Base-by-base conservation (phyloP, 805 yeast genomes). In the Saccharomycopsis schoenii region DNA sequence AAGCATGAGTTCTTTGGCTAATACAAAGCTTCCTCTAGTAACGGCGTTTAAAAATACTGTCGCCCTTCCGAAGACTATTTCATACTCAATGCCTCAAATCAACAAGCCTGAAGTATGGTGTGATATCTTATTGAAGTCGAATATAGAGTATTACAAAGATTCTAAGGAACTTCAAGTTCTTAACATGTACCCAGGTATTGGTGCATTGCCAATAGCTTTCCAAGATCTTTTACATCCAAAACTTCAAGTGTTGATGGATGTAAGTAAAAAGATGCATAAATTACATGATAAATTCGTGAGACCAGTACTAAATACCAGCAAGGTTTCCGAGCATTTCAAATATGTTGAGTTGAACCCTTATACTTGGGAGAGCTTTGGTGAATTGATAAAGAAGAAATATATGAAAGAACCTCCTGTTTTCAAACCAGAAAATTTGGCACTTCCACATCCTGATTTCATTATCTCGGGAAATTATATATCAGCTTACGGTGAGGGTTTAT, bases 191-290 rank as follows among this genome's bases (percentile, higher is more conserved):
- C 75, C 87, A 0, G 85, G 87, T 1, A 76, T 79, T 39, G 83
- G 88, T 4, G 73, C 84, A 1, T 81, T 86, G 66, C 80, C 92
- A 0, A 75, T 84, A 0, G 80, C 84, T 64, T 67, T 92, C n/a
- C 77, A 88, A 69, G 77, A 83, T 59, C 75, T 74, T 37, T 72
- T 86, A 14, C 72, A 79, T 47, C 97, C 97, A 0, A 70, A 73
- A 40, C 81, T 79, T 34, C 91, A 91, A 67, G 66, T 86, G 0
- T 64, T 89, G 3, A 73, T 89, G 70, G 94, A 88, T 62, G 72
- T 78, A 6, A 75, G 81, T 52, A 39, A 55, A 8, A 58, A 58
- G 24, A 50, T 24, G 19, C 37, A 24, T 14, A 36, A 52, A n/a
- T 29, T 55, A 25, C 36, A 56, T 17, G 56, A 55, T 11, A 67